Evolutionary conservation across 306 rosid species (phyloP), one percentile per base, ranked within the genome.

Genomic region (Cucurbita moschata): DNA sequence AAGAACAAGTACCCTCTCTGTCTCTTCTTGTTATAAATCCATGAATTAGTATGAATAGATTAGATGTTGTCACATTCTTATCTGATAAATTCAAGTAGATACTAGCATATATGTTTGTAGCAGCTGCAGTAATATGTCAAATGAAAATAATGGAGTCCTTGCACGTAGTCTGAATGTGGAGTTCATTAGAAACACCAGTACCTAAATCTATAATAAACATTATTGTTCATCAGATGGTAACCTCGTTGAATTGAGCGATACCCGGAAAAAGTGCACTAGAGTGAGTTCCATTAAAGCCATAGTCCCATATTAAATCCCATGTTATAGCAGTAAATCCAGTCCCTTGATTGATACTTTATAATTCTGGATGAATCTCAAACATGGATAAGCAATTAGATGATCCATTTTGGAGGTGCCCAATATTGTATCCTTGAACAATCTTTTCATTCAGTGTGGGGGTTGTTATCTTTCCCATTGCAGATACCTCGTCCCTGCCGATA

Each of bases 401-500:
- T 43, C n/a, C 72, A 6, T 66, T 21, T 44, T 21, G 15, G 55
- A 44, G 46, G 30, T 44, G 10, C 10, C 39, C 37, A 66, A 43
- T 44, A 44, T 44, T 0, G 9, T n/a, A 44, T 21, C 8, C 11
- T 62, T 15, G 47, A 62, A 62, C 26, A 44, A 23, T 10, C 3
- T 39, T 16, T 42, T 66, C 54, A 44, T 44, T 44, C 1, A 43
- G 53, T 35, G 12, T 14, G 11, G 23, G 23, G 60, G 37, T 10
- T 59, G 64, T 52, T 77, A 46, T 79, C 74, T 69, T 69, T 26
- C 49, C 75, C 75, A 72, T 16, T 81, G 78, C 79, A 93, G 98
- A 68, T 93, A 90, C 81, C 98, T 93, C 64, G 98, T 93, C 23
- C 96, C 97, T 5, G 96, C 92, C 79, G 98, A 93, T 82, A 76